Conservation (phyloP, 805 yeast genomes). For the Lachancea meyersii region DNA sequence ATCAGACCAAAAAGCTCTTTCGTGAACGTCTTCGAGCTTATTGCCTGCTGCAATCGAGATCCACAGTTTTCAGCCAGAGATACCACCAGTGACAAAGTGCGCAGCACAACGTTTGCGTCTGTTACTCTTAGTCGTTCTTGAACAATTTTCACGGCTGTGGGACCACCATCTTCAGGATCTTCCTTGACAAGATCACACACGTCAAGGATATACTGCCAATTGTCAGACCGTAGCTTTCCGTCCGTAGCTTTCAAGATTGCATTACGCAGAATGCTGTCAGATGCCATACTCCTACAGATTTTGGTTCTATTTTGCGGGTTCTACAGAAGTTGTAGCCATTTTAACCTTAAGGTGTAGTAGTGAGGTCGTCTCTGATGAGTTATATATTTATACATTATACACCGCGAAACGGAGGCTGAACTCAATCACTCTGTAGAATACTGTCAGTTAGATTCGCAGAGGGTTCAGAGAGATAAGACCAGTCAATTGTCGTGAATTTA, state of each 20-base stretch:
- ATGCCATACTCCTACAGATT: not conserved
- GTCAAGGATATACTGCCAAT: conserved; percentile 58
- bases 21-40: conserved; percentile 53
- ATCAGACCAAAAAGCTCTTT: conserved; percentile 43
- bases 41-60: conserved; percentile 54
- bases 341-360: too few species aligned
- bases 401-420: not conserved
- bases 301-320: too few species aligned
- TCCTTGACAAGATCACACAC: conserved; percentile 61
- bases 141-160: conserved; percentile 37
- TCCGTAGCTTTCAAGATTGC: conserved; percentile 51
- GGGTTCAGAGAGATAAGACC: not conserved
- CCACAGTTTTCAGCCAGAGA: conserved; percentile 77
- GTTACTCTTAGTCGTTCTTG: conserved; percentile 42
- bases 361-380: too few species aligned
- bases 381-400: too few species aligned
- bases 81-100: conserved; percentile 48
- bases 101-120: conserved; percentile 61
- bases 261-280: not conserved
- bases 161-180: conserved; percentile 53
- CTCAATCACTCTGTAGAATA: not conserved
- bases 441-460: not conserved
- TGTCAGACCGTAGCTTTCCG: conserved; percentile 54
- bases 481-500: too few species aligned
- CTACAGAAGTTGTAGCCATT: too few species aligned